Evolutionary conservation across 257 asterid species (phyloP).

Genomic region (Echium plantagineum): DNA sequence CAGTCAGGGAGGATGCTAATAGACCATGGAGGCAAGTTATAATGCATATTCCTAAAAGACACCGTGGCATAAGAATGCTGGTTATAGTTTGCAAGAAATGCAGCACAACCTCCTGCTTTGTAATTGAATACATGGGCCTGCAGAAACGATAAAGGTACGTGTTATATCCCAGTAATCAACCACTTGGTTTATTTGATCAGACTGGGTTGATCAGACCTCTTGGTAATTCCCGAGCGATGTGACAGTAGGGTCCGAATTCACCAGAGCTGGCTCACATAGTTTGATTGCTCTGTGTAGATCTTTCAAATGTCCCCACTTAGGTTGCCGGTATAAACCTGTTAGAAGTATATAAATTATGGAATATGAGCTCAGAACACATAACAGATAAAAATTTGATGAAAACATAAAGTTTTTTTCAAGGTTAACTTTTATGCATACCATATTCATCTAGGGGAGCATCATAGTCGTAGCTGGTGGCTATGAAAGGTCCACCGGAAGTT

Average conservation of each 20-base stretch:
- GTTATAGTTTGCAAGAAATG: slow-evolving; percentile 79
- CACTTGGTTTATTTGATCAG: slow-evolving; percentile 7
- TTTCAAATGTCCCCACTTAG: slow-evolving; percentile 98
- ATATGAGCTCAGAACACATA: slow-evolving; percentile 16
- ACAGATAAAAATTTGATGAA: slow-evolving; percentile 10
- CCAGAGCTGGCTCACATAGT: slow-evolving; percentile 92
- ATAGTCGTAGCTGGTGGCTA: slow-evolving; percentile 41
- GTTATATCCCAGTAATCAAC: slow-evolving; percentile 4
- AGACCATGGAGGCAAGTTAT: slow-evolving; percentile 97
- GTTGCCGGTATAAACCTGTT: slow-evolving; percentile 67
- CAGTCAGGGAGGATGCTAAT: slow-evolving; percentile 97
- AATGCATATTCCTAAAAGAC: slow-evolving; percentile 53
- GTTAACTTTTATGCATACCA: slow-evolving; percentile 13
- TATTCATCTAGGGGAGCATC: slow-evolving; percentile 46
- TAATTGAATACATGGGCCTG: slow-evolving; percentile 90
- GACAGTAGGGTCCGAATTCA: slow-evolving; percentile 61
- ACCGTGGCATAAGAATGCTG: slow-evolving; percentile 63
- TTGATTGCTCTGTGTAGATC: slow-evolving; percentile 96
- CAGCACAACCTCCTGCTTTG: slow-evolving; percentile 71
- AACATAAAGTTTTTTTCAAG: neutral
- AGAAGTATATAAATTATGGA: neutral
- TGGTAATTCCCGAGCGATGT: slow-evolving; percentile 76
- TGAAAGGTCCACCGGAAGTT: slow-evolving; percentile 41
- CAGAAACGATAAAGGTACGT: slow-evolving; percentile 1
- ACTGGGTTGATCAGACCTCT: slow-evolving; percentile 44